phyloP scores from a whole-genome alignment of 352 stramenopile genomes.

The Globisporangium emineosum region DNA sequence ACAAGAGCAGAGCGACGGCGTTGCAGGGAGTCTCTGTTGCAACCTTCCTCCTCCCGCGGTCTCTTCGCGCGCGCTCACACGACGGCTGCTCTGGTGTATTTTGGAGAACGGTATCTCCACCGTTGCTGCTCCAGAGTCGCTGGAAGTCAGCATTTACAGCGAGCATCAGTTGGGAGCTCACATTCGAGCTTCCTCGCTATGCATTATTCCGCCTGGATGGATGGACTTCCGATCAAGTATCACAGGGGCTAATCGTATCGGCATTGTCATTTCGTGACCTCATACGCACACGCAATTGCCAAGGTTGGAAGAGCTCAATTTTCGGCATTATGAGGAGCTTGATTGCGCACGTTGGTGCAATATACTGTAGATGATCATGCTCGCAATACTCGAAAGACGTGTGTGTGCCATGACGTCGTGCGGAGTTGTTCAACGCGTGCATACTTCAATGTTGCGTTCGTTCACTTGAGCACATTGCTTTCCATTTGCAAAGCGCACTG shows the following conservation, averaged over 20 bases:
- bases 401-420: too few relatives aligned
- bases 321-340: too few relatives aligned
- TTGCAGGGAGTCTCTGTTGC: slow-evolving; percentile 7
- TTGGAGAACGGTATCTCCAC: slow-evolving; percentile 1
- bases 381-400: too few relatives aligned
- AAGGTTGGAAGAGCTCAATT: too few relatives aligned
- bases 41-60: not conserved
- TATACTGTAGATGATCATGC: not conserved
- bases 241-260: not conserved
- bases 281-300: not conserved
- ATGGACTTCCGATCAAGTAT: too few relatives aligned
- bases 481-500: not conserved
- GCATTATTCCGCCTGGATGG: too few relatives aligned
- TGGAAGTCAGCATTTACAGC: slow-evolving; percentile 2
- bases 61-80: not conserved
- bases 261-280: not conserved
- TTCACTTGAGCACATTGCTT: too few relatives aligned
- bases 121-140: slow-evolving; percentile 7
- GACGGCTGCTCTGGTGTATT: not conserved
- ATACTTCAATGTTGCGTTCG: slow-evolving; percentile 6
- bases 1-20: not conserved
- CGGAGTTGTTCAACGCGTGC: not conserved
- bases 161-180: not conserved
- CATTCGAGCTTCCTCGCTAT: not conserved
- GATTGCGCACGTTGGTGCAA: not conserved